These are phyloP conservation scores for Scedosporium aurantiacum DNA, from an alignment of 2,329 filamentous ascomycete genomes.

Conservation along the genomic window DNA sequence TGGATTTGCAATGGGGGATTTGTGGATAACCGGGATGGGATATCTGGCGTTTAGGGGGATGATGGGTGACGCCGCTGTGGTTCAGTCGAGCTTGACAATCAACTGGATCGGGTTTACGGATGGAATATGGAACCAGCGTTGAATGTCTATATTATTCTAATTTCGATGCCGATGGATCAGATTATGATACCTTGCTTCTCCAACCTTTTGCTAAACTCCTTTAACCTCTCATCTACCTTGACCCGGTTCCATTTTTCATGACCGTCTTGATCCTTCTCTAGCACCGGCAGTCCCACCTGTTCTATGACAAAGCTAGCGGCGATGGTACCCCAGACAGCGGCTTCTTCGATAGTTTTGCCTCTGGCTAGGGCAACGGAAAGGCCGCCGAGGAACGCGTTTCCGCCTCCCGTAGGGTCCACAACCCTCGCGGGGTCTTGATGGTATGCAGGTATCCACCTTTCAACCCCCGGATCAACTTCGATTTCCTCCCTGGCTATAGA, in stretches of 20 bases:
- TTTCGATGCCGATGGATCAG: not conserved
- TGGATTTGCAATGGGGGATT: too few relatives aligned
- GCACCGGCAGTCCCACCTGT: slow-evolving; percentile 70
- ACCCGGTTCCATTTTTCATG: slow-evolving; percentile 53
- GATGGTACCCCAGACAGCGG: slow-evolving; percentile 66
- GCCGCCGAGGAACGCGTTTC: slow-evolving; percentile 75
- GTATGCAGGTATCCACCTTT: slow-evolving; percentile 70
- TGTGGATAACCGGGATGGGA: too few relatives aligned
- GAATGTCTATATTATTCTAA: too few relatives aligned
- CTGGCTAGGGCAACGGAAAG: slow-evolving; percentile 47
- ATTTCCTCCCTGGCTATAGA: slow-evolving; percentile 45
- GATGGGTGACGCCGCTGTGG: too few relatives aligned
- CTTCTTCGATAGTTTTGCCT: slow-evolving; percentile 52
- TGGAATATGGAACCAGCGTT: too few relatives aligned
- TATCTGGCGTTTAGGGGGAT: too few relatives aligned
- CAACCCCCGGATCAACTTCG: slow-evolving; percentile 51
- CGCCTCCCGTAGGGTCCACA: slow-evolving; percentile 87
- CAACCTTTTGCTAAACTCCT: slow-evolving; percentile 27
- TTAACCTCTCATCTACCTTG: slow-evolving; percentile 38
- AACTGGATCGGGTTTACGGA: too few relatives aligned
- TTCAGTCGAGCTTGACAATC: too few relatives aligned
- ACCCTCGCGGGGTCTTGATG: slow-evolving; percentile 47
- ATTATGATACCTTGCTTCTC: not conserved
- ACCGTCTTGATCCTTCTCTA: slow-evolving; percentile 33
- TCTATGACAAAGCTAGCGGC: slow-evolving; percentile 91